Base-by-base conservation (phyloP, 805 yeast species). In the Saturnispora dispora region DNA sequence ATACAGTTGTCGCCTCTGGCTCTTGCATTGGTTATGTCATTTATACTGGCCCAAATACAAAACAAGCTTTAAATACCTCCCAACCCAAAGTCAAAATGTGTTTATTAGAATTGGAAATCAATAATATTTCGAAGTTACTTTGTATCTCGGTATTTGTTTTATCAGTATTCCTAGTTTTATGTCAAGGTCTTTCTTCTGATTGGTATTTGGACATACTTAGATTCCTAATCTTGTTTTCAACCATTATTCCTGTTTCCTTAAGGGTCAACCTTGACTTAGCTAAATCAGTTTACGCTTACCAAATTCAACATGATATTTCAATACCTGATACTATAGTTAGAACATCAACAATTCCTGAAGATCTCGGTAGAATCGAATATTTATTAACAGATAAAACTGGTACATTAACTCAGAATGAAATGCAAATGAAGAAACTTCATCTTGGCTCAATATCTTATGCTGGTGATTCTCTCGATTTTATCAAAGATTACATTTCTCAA, bases 291-390 rank as follows among this genome's bases (percentile, higher is more conserved):
- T 93, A 93, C 63, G 96, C 98, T 1, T 82, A 87, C 53, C 96
- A 93, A 64, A 93, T 95, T 55, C 95, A 93, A 65, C 89, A 87
- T 55, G 99, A 93, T 64, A 57, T 64, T 15, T 74, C 81, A 4
- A 93, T 93, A 18, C 83, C 88, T 2, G 88, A 82, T 7, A 90
- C 98, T 0, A 81, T 95, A 48, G 99, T 95, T 4, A 80, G 99
- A 63, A 93, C 99, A 1, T 88, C 96, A 52, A 95, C 99, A 0
- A 93, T 93, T 44, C 99, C 99, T 1, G 99, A 93, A 67, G 99
- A 93, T 68, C 73, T 93, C 56, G 99, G 99, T 27, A 76, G 99
- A 58, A 86, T 93, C 43, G 98, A 93, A 67, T 93, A 93, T 65
- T 69, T 93, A 51, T 73, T 93, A 44, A 83, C 90, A 55, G 99